phyloP scores from a whole-genome alignment of 1,284 basidiomycete species.

The Ceratorhiza oryzae-sativae region DNA sequence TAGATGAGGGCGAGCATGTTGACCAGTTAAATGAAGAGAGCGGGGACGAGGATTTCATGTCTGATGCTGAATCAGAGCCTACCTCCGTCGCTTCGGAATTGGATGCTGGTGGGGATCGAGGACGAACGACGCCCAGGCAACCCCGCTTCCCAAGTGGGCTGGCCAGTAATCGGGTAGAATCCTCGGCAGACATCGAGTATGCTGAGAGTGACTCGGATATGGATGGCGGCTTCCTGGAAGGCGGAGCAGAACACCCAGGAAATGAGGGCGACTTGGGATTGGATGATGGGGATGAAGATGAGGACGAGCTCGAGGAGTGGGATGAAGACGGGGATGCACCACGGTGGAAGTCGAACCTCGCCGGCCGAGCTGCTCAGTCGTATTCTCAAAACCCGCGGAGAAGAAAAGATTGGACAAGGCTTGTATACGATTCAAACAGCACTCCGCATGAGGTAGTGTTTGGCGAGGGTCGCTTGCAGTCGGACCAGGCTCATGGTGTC shows the following conservation, averaged over 20 bases:
- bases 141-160: constrained; percentile 53
- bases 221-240: no score
- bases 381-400: constrained; percentile 57
- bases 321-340: constrained; percentile 60
- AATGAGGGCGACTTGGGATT: constrained; percentile 74
- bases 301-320: constrained; percentile 49
- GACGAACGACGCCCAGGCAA: constrained; percentile 38
- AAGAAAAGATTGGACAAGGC: constrained; percentile 77
- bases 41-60: constrained; percentile 50
- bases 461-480: constrained; percentile 53
- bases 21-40: constrained; percentile 44
- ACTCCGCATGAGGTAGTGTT: constrained; percentile 75
- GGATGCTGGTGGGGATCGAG: constrained; percentile 40
- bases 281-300: constrained; percentile 55
- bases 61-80: constrained; percentile 42
- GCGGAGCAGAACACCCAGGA: no score
- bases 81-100: constrained; percentile 45
- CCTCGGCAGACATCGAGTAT: constrained; percentile 63
- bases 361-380: constrained; percentile 63
- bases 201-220: constrained; percentile 78
- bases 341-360: constrained; percentile 80
- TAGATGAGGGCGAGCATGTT: constrained; percentile 42
- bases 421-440: constrained; percentile 81
- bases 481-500: constrained; percentile 44
- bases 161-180: constrained; percentile 50